phyloP scores from a whole-genome alignment of 805 yeast species.

The Cyberlindnera amylophila region DNA sequence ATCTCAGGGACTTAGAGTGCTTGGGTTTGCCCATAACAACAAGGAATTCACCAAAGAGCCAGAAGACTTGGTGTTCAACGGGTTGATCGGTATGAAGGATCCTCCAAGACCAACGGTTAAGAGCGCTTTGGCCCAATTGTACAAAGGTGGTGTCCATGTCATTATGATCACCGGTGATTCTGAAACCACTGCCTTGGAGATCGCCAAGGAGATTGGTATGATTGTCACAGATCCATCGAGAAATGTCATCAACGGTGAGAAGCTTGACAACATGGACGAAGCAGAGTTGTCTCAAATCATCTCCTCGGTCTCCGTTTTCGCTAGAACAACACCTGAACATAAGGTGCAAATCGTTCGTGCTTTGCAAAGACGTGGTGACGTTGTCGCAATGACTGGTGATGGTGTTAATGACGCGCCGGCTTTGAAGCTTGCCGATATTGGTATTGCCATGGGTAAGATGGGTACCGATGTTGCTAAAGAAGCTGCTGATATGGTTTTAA shows the following conservation, averaged over 20 bases:
- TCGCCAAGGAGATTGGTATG: conserved; percentile 89
- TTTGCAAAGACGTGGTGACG: conserved; percentile 83
- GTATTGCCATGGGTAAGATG: conserved; percentile 88
- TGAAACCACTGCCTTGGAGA: conserved; percentile 79
- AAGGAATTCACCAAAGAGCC: conserved; percentile 43
- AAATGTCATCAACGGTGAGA: conserved; percentile 82
- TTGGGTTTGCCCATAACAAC: conserved; percentile 66
- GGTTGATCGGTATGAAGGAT: conserved; percentile 93
- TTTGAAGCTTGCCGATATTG: conserved; percentile 89
- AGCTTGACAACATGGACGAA: conserved; percentile 69
- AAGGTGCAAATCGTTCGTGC: conserved; percentile 88
- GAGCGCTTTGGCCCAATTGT: conserved; percentile 65
- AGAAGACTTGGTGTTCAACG: conserved; percentile 67
- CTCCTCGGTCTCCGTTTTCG: conserved; percentile 81
- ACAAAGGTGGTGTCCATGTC: conserved; percentile 95
- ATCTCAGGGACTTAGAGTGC: conserved; percentile 77
- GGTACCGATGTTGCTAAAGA: conserved; percentile 99
- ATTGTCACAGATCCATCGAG: conserved; percentile 60
- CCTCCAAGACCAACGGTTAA: conserved; percentile 93
- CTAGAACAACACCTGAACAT: conserved; percentile 94
- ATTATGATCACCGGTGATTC: conserved; percentile 97
- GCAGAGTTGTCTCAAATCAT: conserved; percentile 72
- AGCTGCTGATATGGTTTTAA: conserved; percentile 95
- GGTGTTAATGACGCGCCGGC: conserved; percentile 99
- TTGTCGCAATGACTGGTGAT: conserved; percentile 99